Percentiles rank a stretch among this genome's conserved stretches.
Conservation (phyloP, 2,329 filamentous ascomycete genomes). For the Leptographium wingfieldii region DNA sequence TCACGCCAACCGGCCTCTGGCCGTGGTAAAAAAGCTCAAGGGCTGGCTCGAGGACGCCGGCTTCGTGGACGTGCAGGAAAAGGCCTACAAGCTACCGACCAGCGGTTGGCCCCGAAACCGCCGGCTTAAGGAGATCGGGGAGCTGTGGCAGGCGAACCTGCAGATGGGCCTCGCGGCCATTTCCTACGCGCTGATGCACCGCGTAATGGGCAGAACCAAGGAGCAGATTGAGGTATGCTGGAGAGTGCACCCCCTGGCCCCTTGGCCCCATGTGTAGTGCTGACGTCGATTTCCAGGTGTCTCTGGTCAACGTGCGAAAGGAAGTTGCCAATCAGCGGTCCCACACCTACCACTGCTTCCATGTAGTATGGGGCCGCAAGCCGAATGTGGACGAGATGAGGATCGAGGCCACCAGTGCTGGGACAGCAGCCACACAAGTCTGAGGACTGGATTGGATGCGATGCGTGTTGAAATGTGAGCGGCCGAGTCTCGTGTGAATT, state of each 20-base stretch:
- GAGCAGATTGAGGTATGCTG: slow-evolving; percentile 36
- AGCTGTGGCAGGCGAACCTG: slow-evolving; percentile 18
- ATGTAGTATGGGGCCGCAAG: slow-evolving; percentile 39
- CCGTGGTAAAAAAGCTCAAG: slow-evolving; percentile 12
- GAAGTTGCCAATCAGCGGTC: slow-evolving; percentile 32
- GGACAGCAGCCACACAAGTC: neutral
- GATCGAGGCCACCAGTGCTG: neutral
- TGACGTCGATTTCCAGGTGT: neutral
- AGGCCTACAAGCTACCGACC: slow-evolving; percentile 19
- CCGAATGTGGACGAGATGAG: slow-evolving; percentile 17
- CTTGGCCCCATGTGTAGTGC: neutral
- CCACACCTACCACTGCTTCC: slow-evolving; percentile 36
- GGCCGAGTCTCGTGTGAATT: too few species aligned
- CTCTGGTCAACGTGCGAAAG: slow-evolving; percentile 26
- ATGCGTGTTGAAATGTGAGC: too few species aligned
- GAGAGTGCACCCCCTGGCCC: too few species aligned
- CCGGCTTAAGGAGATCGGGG: slow-evolving; percentile 19
- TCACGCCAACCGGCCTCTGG: slow-evolving; percentile 12
- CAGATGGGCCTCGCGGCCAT: slow-evolving; percentile 20
- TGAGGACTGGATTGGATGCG: too few species aligned
- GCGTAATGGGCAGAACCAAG: slow-evolving; percentile 25
- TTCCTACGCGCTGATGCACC: slow-evolving; percentile 17
- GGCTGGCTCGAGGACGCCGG: slow-evolving; percentile 17
- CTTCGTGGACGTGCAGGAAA: slow-evolving; percentile 20
- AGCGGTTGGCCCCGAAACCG: slow-evolving; percentile 20